phyloP scores from a whole-genome alignment of 176 grass and related monocot genomes.

The Carex parvula region DNA sequence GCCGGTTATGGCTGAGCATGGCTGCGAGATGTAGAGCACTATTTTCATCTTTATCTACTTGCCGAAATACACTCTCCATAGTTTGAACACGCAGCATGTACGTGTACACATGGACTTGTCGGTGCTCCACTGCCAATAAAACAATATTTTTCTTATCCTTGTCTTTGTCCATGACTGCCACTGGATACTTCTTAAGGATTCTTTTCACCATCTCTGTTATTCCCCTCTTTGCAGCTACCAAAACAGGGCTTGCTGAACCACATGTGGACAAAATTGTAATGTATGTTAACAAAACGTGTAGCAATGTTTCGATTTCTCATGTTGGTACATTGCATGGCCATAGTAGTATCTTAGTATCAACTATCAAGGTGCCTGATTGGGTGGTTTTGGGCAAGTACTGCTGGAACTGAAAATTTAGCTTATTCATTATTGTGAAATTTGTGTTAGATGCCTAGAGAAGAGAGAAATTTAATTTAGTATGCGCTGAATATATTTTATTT shows the following conservation, averaged over 20 bases:
- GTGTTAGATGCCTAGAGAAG: neutral
- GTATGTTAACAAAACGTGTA: neutral
- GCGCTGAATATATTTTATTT: too few species aligned
- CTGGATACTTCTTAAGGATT: neutral
- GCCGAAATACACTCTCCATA: neutral
- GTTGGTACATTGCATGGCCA: too few species aligned
- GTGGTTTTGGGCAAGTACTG: neutral
- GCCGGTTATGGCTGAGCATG: neutral
- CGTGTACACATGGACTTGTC: slow-evolving; percentile 6
- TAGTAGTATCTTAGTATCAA: neutral
- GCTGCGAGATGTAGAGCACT: slow-evolving; percentile 23
- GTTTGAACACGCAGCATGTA: neutral
- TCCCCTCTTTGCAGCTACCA: slow-evolving; percentile 25
- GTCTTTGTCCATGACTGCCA: slow-evolving; percentile 12
- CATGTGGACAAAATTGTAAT: neutral
- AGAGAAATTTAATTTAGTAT: neutral
- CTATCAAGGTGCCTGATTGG: neutral
- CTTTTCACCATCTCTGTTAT: slow-evolving; percentile 27
- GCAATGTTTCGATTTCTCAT: neutral
- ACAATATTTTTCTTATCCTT: slow-evolving; percentile 20
- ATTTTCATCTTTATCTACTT: slow-evolving; percentile 16
- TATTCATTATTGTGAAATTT: neutral
- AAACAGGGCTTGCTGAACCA: slow-evolving; percentile 15
- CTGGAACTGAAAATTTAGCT: neutral
- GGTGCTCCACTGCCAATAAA: slow-evolving; percentile 12